Evolutionary conservation across 2,329 filamentous ascomycete genomes (phyloP), one percentile per base, ranked within the genome.

Genomic region (Ceratocystis lukuohia): DNA sequence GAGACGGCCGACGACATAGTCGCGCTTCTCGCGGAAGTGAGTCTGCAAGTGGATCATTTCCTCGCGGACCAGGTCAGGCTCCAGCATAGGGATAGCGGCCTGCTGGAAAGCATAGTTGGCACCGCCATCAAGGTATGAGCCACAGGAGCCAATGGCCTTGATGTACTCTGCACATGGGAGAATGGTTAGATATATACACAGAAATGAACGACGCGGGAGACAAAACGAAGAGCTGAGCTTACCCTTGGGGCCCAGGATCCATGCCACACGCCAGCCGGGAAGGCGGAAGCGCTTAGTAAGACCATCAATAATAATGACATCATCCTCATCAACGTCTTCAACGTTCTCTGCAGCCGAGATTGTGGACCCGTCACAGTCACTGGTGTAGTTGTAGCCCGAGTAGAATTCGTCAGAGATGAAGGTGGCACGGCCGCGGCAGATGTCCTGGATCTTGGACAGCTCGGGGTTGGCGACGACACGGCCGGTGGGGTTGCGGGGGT

Each of bases 371-470:
- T 96, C 92, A 75, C 93, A 97, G 77, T 91, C 82, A 71, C 85
- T 89, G 45, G 90, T 95, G 79, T 97, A 97, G 78, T 96, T 96
- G 81, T 96, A 97, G 25, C 92, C 91, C 10, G 87, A 86, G 78
- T 97, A 97, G 80, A 97, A 97, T 77, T 97, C 93, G 73, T 97
- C 93, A 78, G 92, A 90, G 75, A 97, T 92, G 66, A 97, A 80
- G 0, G 93, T 97, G 2, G 91, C 91, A 65, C 91, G 86, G 70
- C 91, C 89, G 73, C 91, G 86, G 80, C 91, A 96, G 71, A 96
- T 88, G 73, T 96, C 89, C 76, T 97, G 92, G 72, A 96, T 96
- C 76, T 93, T 84, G 20, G 88, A 87, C 69, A 97, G 80, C 76
- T 96, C 89, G 0, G 90, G 88, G 74, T 92, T 91, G 72, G 83